Evolutionary conservation across 768 basidiomycete species (phyloP).

Genomic region (Auricularia sp.): DNA sequence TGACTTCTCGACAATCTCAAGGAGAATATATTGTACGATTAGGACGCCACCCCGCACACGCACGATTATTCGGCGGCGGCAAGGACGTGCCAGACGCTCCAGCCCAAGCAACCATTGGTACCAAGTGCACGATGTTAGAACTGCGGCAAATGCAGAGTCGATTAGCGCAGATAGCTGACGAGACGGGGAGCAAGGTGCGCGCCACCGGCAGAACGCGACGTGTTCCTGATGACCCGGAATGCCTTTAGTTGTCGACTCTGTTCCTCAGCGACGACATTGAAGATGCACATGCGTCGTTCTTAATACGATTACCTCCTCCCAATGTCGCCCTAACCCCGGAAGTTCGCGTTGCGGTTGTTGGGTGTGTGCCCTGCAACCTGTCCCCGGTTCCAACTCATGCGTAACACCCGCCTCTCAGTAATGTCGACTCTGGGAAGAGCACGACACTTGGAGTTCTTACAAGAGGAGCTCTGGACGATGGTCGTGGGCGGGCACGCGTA

Average conservation of each 20-base stretch:
- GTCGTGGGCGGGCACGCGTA: slow-evolving; percentile 73
- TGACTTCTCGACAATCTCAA: slow-evolving; percentile 43
- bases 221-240: slow-evolving; percentile 17
- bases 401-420: neutral
- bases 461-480: slow-evolving; percentile 79
- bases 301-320: slow-evolving; percentile 67
- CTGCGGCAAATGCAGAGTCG: slow-evolving; percentile 35
- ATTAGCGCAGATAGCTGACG: slow-evolving; percentile 48
- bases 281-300: slow-evolving; percentile 47
- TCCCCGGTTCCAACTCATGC: neutral
- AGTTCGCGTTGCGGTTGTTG: slow-evolving; percentile 91
- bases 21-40: slow-evolving; percentile 72
- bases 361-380: slow-evolving; percentile 60
- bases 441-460: slow-evolving; percentile 93
- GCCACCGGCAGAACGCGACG: neutral
- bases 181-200: slow-evolving; percentile 65
- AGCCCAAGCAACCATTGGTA: slow-evolving; percentile 48
- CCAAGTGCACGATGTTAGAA: slow-evolving; percentile 39
- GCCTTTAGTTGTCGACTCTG: slow-evolving; percentile 39
- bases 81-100: slow-evolving; percentile 33
- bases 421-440: slow-evolving; percentile 71
- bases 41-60: slow-evolving; percentile 54
- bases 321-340: slow-evolving; percentile 76
- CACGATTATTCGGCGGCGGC: slow-evolving; percentile 41
- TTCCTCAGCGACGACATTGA: slow-evolving; percentile 32